Conservation (phyloP, 768 basidiomycete genomes). For the Lactarius hatsudake region DNA sequence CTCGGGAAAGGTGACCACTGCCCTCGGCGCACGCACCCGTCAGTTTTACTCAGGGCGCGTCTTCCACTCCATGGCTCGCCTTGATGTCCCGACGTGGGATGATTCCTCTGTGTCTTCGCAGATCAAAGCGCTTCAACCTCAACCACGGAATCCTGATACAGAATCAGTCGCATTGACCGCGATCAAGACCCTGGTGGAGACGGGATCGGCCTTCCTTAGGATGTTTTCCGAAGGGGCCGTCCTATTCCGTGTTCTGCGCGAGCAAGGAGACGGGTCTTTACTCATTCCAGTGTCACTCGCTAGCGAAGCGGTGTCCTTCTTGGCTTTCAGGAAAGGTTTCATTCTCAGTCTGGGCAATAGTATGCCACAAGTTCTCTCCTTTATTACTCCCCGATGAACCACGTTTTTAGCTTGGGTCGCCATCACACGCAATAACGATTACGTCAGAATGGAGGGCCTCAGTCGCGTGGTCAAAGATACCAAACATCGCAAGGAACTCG, state of each 20-base stretch:
- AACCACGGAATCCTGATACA: constrained; percentile 32
- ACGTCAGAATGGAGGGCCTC: constrained; percentile 62
- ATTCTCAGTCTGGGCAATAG: background rate
- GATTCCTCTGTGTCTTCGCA: constrained; percentile 66
- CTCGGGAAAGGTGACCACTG: constrained; percentile 41
- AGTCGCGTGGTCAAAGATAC: constrained; percentile 52
- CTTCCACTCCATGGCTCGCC: constrained; percentile 63
- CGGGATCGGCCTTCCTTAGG: constrained; percentile 46
- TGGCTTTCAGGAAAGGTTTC: constrained; percentile 5
- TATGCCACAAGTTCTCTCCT: background rate
- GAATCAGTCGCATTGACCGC: constrained; percentile 60
- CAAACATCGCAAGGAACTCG: constrained; percentile 68
- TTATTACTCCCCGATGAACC: no score
- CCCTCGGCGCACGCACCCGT: constrained; percentile 57
- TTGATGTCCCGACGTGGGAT: constrained; percentile 75
- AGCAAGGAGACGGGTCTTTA: constrained; percentile 61
- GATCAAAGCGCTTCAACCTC: constrained; percentile 48
- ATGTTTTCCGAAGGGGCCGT: constrained; percentile 60
- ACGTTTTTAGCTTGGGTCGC: constrained; percentile 61
- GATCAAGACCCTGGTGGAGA: constrained; percentile 42
- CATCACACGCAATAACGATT: constrained; percentile 61
- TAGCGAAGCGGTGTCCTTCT: constrained; percentile 46
- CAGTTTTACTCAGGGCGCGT: constrained; percentile 59
- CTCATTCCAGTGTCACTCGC: constrained; percentile 57
- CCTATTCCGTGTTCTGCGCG: constrained; percentile 52